Percentiles rank a stretch among this genome's conserved stretches.
Conservation (phyloP, 2,329 filamentous ascomycete genomes). For the Leptographium procerum region DNA sequence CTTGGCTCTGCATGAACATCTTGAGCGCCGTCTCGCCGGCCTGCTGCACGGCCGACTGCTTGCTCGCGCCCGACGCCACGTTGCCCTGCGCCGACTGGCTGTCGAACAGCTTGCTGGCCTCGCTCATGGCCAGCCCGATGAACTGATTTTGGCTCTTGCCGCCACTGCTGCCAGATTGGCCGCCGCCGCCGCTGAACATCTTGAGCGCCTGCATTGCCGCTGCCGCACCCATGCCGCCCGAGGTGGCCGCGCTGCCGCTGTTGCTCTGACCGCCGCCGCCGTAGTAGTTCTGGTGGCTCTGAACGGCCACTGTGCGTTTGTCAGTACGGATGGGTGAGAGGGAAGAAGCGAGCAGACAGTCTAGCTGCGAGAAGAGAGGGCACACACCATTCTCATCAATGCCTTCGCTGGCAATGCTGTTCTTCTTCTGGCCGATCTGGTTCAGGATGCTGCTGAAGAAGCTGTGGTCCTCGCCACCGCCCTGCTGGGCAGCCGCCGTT, state of each 20-base stretch:
- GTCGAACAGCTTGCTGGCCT: slow-evolving; percentile 68
- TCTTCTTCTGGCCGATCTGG: slow-evolving; percentile 37
- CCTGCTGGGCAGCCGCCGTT: slow-evolving; percentile 30
- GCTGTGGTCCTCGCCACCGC: slow-evolving; percentile 34
- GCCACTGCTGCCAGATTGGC: slow-evolving; percentile 29
- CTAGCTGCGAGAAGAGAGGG: background rate
- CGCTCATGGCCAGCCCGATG: slow-evolving; percentile 74
- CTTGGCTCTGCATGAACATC: slow-evolving; percentile 77
- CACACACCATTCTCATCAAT: slow-evolving; percentile 38
- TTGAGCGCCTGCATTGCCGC: slow-evolving; percentile 75
- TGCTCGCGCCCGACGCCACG: slow-evolving; percentile 49
- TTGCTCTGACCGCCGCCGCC: slow-evolving; percentile 37
- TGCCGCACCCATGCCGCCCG: slow-evolving; percentile 52
- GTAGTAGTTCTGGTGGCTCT: slow-evolving; percentile 68
- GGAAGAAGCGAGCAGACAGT: background rate
- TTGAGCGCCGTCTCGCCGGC: slow-evolving; percentile 82
- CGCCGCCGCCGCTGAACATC: slow-evolving; percentile 46
- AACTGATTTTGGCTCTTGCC: slow-evolving; percentile 60
- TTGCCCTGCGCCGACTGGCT: slow-evolving; percentile 43
- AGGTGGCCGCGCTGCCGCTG: slow-evolving; percentile 32
- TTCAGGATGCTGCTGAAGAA: slow-evolving; percentile 39
- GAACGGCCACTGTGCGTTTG: slow-evolving; percentile 45
- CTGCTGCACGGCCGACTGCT: slow-evolving; percentile 67
- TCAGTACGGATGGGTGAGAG: background rate
- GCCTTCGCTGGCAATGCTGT: slow-evolving; percentile 31